A percentile compares a stretch with the other conserved stretches of the same genome.
Conservation (phyloP, 2,329 filamentous ascomycete species). For the Dichotomopilus funicola region DNA sequence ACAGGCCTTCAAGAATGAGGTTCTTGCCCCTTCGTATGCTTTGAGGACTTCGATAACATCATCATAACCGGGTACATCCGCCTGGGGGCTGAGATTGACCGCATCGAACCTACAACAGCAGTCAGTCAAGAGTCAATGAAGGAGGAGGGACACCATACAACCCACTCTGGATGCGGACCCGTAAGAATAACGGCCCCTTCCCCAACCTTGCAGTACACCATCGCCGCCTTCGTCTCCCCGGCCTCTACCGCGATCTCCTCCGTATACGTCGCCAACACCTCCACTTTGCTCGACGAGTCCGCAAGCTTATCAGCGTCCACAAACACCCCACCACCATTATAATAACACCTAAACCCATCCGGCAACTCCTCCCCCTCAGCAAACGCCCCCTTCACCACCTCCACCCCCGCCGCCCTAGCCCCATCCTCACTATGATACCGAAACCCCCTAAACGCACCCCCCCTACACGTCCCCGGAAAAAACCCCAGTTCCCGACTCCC, state of each 20-base stretch:
- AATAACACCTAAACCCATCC: constrained; percentile 68
- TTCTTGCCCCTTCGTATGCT: constrained; percentile 62
- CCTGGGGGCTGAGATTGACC: constrained; percentile 64
- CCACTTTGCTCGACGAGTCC: constrained; percentile 53
- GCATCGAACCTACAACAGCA: constrained; percentile 63
- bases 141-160: background rate
- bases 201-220: constrained; percentile 77
- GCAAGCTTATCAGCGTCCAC: constrained; percentile 62
- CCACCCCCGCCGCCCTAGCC: constrained; percentile 64
- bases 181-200: constrained; percentile 74
- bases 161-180: constrained; percentile 84
- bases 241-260: constrained; percentile 70
- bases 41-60: constrained; percentile 61
- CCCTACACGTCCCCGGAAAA: constrained; percentile 79
- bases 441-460: constrained; percentile 83
- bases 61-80: constrained; percentile 61
- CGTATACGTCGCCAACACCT: constrained; percentile 75
- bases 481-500: constrained; percentile 81
- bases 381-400: constrained; percentile 56
- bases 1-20: constrained; percentile 71
- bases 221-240: constrained; percentile 66
- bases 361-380: constrained; percentile 43
- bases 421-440: constrained; percentile 84
- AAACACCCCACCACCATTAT: constrained; percentile 92
- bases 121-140: background rate